A percentile compares a stretch with the other conserved stretches of the same genome.
These are phyloP conservation scores for Camptophora hylomeconis DNA, from an alignment of 2,329 filamentous ascomycete genomes.

Conservation along the genomic window DNA sequence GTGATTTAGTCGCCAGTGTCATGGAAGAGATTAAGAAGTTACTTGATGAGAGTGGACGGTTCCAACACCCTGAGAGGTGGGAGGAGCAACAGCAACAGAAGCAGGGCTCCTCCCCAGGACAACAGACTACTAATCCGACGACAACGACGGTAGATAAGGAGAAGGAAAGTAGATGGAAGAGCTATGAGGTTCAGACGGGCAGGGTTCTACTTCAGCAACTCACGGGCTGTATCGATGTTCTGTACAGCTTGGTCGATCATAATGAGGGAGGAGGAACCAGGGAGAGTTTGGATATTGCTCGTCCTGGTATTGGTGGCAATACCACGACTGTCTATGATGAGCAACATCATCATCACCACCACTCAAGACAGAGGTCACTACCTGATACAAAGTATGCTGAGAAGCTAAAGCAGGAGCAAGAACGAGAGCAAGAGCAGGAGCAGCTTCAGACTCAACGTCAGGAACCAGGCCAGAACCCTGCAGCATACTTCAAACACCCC, in stretches of 20 bases:
- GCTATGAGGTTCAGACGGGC: conserved; percentile 17
- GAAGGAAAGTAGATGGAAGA: conserved; percentile 18
- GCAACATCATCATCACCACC: neutral
- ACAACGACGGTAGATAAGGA: conserved; percentile 25
- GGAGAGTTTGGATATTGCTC: too few relatives aligned
- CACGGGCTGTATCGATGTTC: conserved; percentile 49
- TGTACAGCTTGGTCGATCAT: conserved; percentile 50
- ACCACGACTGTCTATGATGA: conserved; percentile 3
- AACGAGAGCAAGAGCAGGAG: conserved; percentile 2
- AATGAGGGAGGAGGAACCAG: conserved; percentile 21
- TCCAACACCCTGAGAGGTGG: conserved; percentile 30
- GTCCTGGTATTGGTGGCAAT: too few relatives aligned
- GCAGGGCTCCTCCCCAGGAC: conserved; percentile 16
- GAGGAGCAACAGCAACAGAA: conserved; percentile 7
- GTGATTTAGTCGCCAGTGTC: conserved; percentile 51
- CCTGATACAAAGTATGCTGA: conserved; percentile 11
- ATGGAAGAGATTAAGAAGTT: conserved; percentile 52
- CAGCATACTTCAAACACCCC: conserved; percentile 10
- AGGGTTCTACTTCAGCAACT: conserved; percentile 41
- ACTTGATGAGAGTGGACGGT: conserved; percentile 46
- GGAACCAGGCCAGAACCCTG: too few relatives aligned
- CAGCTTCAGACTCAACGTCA: conserved; percentile 2
- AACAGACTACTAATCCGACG: too few relatives aligned
- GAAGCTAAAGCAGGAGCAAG: conserved; percentile 9
- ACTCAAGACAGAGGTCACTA: neutral